Conservation (phyloP, 108 stramenopile genomes). For the Aurantiochytrium sp. region DNA sequence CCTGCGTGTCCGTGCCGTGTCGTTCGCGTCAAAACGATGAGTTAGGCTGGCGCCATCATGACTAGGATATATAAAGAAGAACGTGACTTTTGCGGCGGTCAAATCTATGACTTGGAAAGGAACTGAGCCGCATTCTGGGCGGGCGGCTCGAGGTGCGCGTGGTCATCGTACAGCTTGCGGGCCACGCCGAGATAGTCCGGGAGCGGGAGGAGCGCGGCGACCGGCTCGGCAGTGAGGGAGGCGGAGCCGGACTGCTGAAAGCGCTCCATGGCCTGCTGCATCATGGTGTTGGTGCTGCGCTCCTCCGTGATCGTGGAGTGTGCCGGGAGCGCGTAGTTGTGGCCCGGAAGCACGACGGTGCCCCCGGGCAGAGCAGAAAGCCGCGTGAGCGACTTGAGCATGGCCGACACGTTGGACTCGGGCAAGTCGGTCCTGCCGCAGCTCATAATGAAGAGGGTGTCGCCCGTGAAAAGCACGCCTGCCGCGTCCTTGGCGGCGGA, state of each 20-base stretch:
- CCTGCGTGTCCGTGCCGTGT: no score
- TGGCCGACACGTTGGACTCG: not conserved
- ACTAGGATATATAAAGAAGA: no score
- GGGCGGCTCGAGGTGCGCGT: not conserved
- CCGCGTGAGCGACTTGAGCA: not conserved
- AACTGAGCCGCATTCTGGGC: not conserved
- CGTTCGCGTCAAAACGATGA: no score
- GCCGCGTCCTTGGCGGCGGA: not conserved
- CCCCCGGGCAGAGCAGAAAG: not conserved
- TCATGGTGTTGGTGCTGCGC: not conserved
- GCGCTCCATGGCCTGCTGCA: not conserved
- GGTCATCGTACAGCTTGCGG: not conserved
- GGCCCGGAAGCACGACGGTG: not conserved
- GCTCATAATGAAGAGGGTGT: not conserved
- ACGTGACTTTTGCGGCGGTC: not conserved
- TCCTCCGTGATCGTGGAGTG: not conserved
- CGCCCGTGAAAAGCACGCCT: not conserved
- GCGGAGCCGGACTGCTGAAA: not conserved
- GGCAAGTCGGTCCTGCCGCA: not conserved
- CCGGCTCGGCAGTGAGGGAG: not conserved
- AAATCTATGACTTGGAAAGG: not conserved
- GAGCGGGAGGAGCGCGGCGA: not conserved
- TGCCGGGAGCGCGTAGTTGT: conserved; percentile 19
- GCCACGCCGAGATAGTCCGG: conserved; percentile 15
- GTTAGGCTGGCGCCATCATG: no score